Base-by-base conservation (phyloP, 2,329 filamentous ascomycete species). In the Dryadomyces quercus-mongolicae region DNA sequence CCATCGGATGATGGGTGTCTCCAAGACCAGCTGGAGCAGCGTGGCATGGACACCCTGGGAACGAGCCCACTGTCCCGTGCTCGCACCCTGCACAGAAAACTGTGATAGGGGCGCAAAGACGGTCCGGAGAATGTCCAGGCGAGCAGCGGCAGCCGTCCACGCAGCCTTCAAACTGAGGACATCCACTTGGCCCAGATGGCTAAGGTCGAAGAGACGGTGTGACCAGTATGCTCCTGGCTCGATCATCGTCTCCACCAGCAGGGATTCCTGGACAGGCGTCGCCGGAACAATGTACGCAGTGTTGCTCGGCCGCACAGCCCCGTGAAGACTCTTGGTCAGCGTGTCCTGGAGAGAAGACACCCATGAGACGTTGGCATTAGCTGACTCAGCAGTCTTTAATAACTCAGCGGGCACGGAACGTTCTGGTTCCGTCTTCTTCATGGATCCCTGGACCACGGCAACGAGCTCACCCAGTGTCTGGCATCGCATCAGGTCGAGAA, bases 171-270 rank as follows among this genome's bases (percentile, higher is more conserved):
- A 55, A 20, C 64, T 62, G 1, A 51, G 31, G 5, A 62, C 36
- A 52, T 70, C 65, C 3, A 69, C 57, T 1, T 55, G 40, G 1
- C 49, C 55, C 2, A 63, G 36, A 15, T 55, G 49, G 21, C 61
- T 59, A 18, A 70, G 61, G 10, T 61, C 59, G 52, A 70, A 68
- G 36, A 70, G 62, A 15, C 66, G 65, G 49, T 70, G 67, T 34
- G 66, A 67, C 68, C 68, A 71, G 57, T 71, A 71, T 48, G 67
- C 63, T 22, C 64, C 61, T 5, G 63, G 60, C 18, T 63, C 66
- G 6, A 65, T 59, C 65, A 71, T 66, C 1, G 67, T 70, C 60
- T 71, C 69, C 36, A 65, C 65, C 8, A 71, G 58, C 21, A 71
- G 59, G 31, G 67, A 66, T 51, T 70, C 68, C 54, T 70, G 68